Conservation (phyloP, 345 rosid species). For the Mercurialis annua region DNA sequence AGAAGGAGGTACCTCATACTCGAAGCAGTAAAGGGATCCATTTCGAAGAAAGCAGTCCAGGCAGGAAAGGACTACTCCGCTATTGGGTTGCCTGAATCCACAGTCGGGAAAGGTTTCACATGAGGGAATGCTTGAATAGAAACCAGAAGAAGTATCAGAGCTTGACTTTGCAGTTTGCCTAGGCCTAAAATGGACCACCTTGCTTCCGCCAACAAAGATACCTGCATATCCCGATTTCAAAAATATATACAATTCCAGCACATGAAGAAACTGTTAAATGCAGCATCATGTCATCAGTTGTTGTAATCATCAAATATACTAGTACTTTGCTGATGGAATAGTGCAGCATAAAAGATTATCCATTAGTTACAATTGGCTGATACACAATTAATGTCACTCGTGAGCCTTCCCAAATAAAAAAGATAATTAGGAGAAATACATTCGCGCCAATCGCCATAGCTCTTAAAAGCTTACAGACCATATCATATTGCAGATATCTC, state of each 20-base stretch:
- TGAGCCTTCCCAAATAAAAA: too few species aligned
- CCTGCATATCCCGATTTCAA: conserved; percentile 38
- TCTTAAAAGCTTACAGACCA: background rate
- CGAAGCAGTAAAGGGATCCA: conserved; percentile 76
- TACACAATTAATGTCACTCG: too few species aligned
- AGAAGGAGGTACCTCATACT: conserved; percentile 64
- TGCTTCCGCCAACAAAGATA: conserved; percentile 94
- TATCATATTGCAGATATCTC: background rate
- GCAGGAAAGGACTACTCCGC: conserved; percentile 87
- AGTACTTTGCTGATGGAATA: background rate
- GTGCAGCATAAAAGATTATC: background rate
- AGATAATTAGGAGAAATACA: background rate
- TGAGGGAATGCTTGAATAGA: conserved; percentile 37
- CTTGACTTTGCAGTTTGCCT: conserved; percentile 42
- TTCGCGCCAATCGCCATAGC: background rate
- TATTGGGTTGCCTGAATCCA: conserved; percentile 73
- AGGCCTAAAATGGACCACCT: conserved; percentile 94
- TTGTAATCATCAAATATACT: background rate
- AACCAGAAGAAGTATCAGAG: conserved; percentile 35
- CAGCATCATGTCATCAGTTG: background rate
- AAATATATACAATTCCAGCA: background rate
- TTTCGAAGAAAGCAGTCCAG: conserved; percentile 81
- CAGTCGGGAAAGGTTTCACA: conserved; percentile 82
- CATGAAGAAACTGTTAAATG: background rate
- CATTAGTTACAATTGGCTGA: too few species aligned